Evolutionary conservation across 129 eudicot genomes (phyloP).

Genomic region (Apium graveolens): DNA sequence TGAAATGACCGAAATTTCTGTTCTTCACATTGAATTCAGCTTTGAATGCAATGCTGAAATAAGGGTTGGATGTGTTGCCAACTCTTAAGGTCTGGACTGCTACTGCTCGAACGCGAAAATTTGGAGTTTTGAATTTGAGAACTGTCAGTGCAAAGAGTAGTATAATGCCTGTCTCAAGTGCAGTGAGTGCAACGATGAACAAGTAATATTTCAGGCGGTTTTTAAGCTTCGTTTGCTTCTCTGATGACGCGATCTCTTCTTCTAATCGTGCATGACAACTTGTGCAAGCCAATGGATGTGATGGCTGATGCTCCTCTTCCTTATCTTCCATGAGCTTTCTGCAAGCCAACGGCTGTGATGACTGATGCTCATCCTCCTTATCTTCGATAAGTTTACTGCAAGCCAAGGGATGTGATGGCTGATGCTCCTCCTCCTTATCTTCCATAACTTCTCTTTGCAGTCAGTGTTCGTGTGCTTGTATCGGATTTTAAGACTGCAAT

Average conservation of each 20-base stretch:
- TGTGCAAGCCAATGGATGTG: conserved; percentile 6
- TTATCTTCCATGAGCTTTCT: background rate
- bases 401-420: background rate
- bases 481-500: background rate
- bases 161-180: conserved; percentile 19
- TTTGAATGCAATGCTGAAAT: background rate
- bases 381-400: conserved; percentile 8
- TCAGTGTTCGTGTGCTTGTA: background rate
- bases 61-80: conserved; percentile 3
- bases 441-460: background rate
- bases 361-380: background rate
- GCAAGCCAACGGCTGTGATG: background rate
- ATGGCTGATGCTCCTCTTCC: conserved; percentile 6
- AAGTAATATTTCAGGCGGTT: conserved; percentile 5
- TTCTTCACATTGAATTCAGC: conserved; percentile 9
- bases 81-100: background rate
- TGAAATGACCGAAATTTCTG: conserved; percentile 12
- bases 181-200: conserved; percentile 6
- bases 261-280: conserved; percentile 7
- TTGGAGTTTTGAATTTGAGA: conserved; percentile 15
- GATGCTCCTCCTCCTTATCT: conserved; percentile 8
- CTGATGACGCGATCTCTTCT: background rate
- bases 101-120: conserved; percentile 6
- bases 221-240: background rate
- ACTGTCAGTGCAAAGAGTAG: conserved; percentile 19